These are phyloP conservation scores for Aspergillus avenaceus DNA, from an alignment of 495 filamentous ascomycete genomes.

Conservation along the genomic window DNA sequence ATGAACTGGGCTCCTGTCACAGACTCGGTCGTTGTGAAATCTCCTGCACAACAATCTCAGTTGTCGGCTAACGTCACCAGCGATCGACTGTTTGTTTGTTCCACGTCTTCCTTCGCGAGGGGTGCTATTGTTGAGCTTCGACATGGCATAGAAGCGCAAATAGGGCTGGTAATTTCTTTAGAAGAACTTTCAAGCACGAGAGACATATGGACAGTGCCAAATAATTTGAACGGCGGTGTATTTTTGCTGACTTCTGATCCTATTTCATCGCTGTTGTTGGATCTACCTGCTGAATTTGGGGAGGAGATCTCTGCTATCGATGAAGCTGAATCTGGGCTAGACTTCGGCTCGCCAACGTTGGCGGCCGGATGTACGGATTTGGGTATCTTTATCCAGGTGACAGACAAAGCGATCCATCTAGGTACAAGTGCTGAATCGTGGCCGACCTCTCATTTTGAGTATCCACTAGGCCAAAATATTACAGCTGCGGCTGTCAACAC, in stretches of 20 bases:
- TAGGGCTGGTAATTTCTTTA: constrained; percentile 50
- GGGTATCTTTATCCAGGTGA: constrained; percentile 52
- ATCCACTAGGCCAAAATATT: constrained; percentile 16
- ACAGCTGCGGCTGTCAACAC: constrained; percentile 29
- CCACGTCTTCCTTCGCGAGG: constrained; percentile 35
- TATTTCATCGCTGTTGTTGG: constrained; percentile 34
- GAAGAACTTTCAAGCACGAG: constrained; percentile 31
- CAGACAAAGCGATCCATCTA: constrained; percentile 43
- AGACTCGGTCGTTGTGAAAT: constrained; percentile 58
- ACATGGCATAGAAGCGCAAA: constrained; percentile 65
- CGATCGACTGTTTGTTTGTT: constrained; percentile 39
- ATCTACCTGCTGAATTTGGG: constrained; percentile 25
- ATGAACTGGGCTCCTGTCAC: constrained; percentile 81
- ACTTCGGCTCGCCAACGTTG: constrained; percentile 52
- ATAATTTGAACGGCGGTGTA: constrained; percentile 34
- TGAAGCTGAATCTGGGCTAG: constrained; percentile 42
- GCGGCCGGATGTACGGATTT: constrained; percentile 40
- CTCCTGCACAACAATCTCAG: constrained; percentile 11
- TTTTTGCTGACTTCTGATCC: constrained; percentile 39
- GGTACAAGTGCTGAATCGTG: constrained; percentile 18
- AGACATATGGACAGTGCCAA: constrained; percentile 49
- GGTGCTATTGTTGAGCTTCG: constrained; percentile 68
- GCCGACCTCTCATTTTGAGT: constrained; percentile 15
- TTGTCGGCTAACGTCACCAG: constrained; percentile 17
- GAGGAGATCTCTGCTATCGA: constrained; percentile 38